Evolutionary conservation across 179 eudicot genomes (phyloP).

Genomic region (Heliamphora pulchella): DNA sequence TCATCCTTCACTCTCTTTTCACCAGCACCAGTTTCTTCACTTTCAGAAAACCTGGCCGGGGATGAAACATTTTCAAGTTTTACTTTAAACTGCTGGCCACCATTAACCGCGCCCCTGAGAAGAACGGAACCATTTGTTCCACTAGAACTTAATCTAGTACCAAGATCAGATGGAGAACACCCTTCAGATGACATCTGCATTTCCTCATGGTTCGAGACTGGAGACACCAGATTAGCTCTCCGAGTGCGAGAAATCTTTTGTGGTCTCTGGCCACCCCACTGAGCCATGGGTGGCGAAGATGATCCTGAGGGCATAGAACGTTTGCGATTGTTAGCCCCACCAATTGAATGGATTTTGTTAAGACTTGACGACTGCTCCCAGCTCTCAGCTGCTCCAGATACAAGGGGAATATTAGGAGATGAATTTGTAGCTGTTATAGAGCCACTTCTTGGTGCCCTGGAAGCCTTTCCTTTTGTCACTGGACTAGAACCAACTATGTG

Average conservation of each 20-base stretch:
- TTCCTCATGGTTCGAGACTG: slow-evolving; percentile 70
- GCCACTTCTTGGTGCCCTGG: slow-evolving; percentile 61
- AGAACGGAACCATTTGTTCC: slow-evolving; percentile 42
- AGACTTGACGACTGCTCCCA: slow-evolving; percentile 53
- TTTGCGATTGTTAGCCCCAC: slow-evolving; percentile 61
- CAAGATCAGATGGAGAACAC: slow-evolving; percentile 51
- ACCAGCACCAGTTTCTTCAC: slow-evolving; percentile 65
- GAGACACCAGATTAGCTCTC: slow-evolving; percentile 70
- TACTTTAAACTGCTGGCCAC: slow-evolving; percentile 42
- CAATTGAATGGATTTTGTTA: slow-evolving; percentile 48
- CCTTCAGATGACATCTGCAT: slow-evolving; percentile 54
- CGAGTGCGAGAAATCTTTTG: slow-evolving; percentile 83
- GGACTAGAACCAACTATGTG: slow-evolving; percentile 38
- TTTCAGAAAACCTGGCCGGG: slow-evolving; percentile 68
- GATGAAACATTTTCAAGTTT: slow-evolving; percentile 63
- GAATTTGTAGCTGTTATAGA: slow-evolving; percentile 41
- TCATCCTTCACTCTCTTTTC: slow-evolving; percentile 53
- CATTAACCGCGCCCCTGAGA: slow-evolving; percentile 41
- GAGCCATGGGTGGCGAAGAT: slow-evolving; percentile 74
- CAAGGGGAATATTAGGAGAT: slow-evolving; percentile 50
- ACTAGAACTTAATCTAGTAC: slow-evolving; percentile 35
- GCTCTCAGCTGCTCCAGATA: slow-evolving; percentile 52
- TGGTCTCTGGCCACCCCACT: slow-evolving; percentile 91
- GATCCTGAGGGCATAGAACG: slow-evolving; percentile 64
- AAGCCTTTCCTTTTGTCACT: slow-evolving; percentile 65